Base-by-base conservation (phyloP, 2,329 filamentous ascomycete species). In the Raffaelea ambrosiae region DNA sequence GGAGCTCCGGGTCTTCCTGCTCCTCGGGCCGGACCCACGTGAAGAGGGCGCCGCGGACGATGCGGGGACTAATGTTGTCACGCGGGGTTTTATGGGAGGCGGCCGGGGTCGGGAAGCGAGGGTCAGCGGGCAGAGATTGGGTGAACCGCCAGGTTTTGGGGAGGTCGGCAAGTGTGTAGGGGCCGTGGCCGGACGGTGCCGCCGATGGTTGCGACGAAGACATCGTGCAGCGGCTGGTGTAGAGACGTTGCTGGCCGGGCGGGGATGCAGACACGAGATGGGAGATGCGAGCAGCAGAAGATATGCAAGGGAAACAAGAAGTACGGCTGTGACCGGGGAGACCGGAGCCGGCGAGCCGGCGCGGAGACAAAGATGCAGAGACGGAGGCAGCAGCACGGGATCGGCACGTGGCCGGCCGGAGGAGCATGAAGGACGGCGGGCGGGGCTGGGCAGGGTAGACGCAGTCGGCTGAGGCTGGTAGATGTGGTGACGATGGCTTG, bases 21-120 rank as follows among this genome's bases (percentile, higher is more conserved):
- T 73, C 66, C 58, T 91, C 85, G 0, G 93, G 93, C 4, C 89
- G 81, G 19, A 98, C 89, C 73, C 84, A 98, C 9, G 90, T 95
- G 67, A 87, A 98, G 44, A 91, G 68, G 4, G 93, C 91, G 50
- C 83, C 79, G 61, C 84, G 88, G 38, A 98, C 93, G 63, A 88
- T 74, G 43, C 90, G 84, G 16, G 93, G 91, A 1, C 78, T 76
- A 43, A 97, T 83, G 33, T 83, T 70, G 48, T 84, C 76, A 58
- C 91, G 81, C 1, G 88, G 84, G 1, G 88, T 88, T 56, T 79
- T 77, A 65, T 97, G 88, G 1, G 91, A 96, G 50, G 77, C 76
- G 51, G 81, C 76, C 0, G 93, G 89, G 0, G 88, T 94, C 16
- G 88, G 83, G 61, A 86, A 95, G 23, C 77, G 67, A 11, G 83